These are phyloP conservation scores for Aspergillus terreus DNA, from an alignment of 2,329 filamentous ascomycete genomes.

Conservation along the genomic window DNA sequence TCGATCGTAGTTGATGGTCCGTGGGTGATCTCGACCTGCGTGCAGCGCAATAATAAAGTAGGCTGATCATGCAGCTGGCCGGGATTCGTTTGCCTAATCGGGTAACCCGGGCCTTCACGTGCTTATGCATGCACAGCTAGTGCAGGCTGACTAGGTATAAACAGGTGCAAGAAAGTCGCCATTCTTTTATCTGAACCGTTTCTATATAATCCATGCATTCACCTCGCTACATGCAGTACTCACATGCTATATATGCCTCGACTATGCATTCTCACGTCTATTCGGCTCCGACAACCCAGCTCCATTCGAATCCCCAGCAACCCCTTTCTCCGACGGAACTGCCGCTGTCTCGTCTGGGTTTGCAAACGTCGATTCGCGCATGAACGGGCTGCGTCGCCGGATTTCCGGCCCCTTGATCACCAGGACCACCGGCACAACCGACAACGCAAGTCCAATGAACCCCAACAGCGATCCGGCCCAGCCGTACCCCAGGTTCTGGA, in stretches of 20 bases:
- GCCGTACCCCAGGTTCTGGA: conserved; percentile 38
- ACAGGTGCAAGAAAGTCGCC: too few relatives aligned
- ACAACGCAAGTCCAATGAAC: conserved; percentile 39
- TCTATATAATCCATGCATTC: too few relatives aligned
- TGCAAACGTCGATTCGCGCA: conserved; percentile 24
- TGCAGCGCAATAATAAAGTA: background rate
- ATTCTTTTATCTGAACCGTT: too few relatives aligned
- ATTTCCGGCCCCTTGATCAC: conserved; percentile 41
- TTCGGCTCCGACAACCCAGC: background rate
- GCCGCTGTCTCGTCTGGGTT: conserved; percentile 6
- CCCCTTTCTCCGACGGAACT: conserved; percentile 1
- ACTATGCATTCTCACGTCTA: background rate
- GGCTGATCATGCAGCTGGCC: background rate
- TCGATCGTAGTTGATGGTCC: too few relatives aligned
- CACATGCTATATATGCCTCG: background rate
- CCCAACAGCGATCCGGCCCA: conserved; percentile 45
- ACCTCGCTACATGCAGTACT: too few relatives aligned
- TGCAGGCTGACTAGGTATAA: too few relatives aligned
- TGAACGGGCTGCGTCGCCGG: conserved; percentile 26
- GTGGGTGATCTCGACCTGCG: too few relatives aligned
- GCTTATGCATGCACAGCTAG: too few relatives aligned
- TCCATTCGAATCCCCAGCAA: background rate
- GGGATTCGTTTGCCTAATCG: too few relatives aligned
- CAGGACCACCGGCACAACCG: conserved; percentile 39
- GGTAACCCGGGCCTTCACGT: too few relatives aligned